Base-by-base conservation (phyloP, 2,329 filamentous ascomycete genomes). In the Fusarium gaditjirri region DNA sequence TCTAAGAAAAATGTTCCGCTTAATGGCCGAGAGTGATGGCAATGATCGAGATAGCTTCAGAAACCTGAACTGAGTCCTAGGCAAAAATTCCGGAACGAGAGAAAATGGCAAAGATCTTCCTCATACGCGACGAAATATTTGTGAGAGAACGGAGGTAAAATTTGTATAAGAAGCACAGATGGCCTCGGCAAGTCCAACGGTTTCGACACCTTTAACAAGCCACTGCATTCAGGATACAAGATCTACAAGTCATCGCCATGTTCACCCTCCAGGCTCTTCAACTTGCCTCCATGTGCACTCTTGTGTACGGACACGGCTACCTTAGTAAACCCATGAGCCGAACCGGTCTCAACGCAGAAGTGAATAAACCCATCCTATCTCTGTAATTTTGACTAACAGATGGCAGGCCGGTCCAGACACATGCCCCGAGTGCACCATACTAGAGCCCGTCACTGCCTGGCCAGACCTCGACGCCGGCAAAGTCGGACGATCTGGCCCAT, bases 371-470 rank as follows among this genome's bases (percentile, higher is more conserved):
- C 17, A 21, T 35, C 1, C 8, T 2, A 0, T 21, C n/a, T 33
- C 3, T 14, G 11, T 3, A 11, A 5, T 8, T 2, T 3, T 2
- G 4, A 0, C 17, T 73, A 31, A 39, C 3, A 61, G 36, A 59
- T 33, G 25, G 25, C 0, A 87, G 86, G 80, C 83, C 33, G 84
- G 84, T 1, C 77, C 82, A 8, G 86, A 88, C 67, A 83, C 85
- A 1, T 88, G 86, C 71, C 86, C 86, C 0, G 86, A 88, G 75
- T 88, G 86, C 70, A 83, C 85, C 11, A 88, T 88, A 61, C 83
- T 86, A 3, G 86, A 88, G 65, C 86, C 86, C 1, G 86, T 88
- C 6, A 66, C 73, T 1, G 78, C 86, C 3, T 88, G 86, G 86
- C 86, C 86, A 0, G 80, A 86, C 50, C 78, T 88, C 9, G 79